phyloP scores from a whole-genome alignment of 2,329 filamentous ascomycete genomes.

The Ceratocystis lukuohia region DNA sequence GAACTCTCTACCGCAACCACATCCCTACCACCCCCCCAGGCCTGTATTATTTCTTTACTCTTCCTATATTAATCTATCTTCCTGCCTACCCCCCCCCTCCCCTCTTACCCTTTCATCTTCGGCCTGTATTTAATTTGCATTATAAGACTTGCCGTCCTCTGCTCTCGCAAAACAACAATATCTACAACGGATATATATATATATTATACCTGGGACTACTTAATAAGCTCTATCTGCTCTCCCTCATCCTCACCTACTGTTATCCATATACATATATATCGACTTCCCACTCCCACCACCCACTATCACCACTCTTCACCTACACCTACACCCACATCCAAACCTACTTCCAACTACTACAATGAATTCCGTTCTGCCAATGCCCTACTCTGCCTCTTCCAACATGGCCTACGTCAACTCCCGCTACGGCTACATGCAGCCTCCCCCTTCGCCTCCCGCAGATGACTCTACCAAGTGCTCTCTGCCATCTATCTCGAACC shows the following conservation, averaged over 20 bases:
- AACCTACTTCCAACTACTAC: slow-evolving; percentile 5
- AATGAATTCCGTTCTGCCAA: slow-evolving; percentile 18
- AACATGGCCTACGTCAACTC: slow-evolving; percentile 17
- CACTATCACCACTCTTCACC: neutral
- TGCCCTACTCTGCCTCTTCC: slow-evolving; percentile 14
- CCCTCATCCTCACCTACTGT: neutral
- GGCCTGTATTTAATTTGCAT: neutral
- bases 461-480: slow-evolving; percentile 67
- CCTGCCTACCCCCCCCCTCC: neutral
- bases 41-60: neutral
- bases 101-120: neutral
- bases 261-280: neutral
- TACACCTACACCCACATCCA: neutral
- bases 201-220: neutral
- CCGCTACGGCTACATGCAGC: slow-evolving; percentile 25
- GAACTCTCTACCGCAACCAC: too few species aligned
- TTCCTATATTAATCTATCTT: neutral
- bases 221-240: neutral
- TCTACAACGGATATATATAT: neutral
- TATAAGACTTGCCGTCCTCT: neutral
- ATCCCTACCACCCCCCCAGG: neutral
- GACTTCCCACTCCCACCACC: neutral
- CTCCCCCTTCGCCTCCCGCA: slow-evolving; percentile 61
- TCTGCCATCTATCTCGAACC: slow-evolving; percentile 82
- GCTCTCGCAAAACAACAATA: neutral